Percentiles rank a stretch among this genome's conserved stretches.
Conservation (phyloP, 768 basidiomycete genomes). For the Crucibulum laeve region DNA sequence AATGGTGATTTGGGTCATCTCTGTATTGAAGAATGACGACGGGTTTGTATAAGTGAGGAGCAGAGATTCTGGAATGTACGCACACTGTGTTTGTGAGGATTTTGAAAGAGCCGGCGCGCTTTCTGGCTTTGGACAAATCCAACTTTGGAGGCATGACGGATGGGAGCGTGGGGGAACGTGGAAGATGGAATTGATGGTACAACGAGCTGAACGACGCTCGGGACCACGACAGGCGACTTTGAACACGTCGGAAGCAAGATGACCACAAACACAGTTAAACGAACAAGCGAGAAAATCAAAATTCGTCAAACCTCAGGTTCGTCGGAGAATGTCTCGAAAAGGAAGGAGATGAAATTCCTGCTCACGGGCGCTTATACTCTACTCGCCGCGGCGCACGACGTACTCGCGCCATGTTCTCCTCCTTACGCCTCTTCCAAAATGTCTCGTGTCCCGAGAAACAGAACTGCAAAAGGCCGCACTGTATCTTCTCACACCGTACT, state of each 20-base stretch:
- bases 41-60: neutral
- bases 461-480: constrained; percentile 46
- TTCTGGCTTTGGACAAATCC: constrained; percentile 5
- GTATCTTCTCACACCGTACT: constrained; percentile 62
- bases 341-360: neutral
- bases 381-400: no score
- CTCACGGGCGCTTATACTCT: neutral
- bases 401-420: constrained; percentile 74
- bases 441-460: constrained; percentile 54
- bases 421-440: constrained; percentile 50
- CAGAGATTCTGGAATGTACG: constrained; percentile 7
- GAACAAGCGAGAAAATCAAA: no score
- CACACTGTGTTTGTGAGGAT: constrained; percentile 23
- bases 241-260: no score
- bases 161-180: neutral
- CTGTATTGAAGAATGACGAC: constrained; percentile 26
- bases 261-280: no score
- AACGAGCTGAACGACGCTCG: constrained; percentile 1
- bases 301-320: no score
- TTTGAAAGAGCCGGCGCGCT: constrained; percentile 12
- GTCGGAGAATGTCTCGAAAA: no score
- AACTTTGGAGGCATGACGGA: constrained; percentile 1
- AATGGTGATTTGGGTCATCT: constrained; percentile 53
- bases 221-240: no score
- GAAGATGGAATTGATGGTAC: neutral